Evolutionary conservation across 176 grass and related monocot species (phyloP).

Genomic region (Thinopyrum elongatum): DNA sequence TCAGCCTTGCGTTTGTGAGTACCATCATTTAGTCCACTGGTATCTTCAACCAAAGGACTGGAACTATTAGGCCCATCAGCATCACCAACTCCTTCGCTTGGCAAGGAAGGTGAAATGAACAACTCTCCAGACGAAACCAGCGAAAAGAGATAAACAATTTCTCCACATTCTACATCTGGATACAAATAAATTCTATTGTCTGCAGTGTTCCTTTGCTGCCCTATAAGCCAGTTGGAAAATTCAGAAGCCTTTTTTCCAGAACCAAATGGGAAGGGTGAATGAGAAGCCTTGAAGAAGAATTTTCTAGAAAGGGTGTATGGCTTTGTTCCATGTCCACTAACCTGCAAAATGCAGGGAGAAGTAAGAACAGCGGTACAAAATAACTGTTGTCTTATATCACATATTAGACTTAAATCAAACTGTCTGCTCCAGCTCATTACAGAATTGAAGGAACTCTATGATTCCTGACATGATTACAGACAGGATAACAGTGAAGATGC

Average conservation of each 20-base stretch:
- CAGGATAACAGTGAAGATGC: not conserved
- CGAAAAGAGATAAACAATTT: slow-evolving; percentile 71
- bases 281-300: slow-evolving; percentile 70
- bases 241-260: slow-evolving; percentile 68
- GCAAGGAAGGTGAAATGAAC: slow-evolving; percentile 64
- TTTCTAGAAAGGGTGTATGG: slow-evolving; percentile 73
- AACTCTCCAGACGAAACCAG: slow-evolving; percentile 61
- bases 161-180: slow-evolving; percentile 84
- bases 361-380: slow-evolving; percentile 1
- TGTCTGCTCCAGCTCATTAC: not conserved
- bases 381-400: not conserved
- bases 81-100: slow-evolving; percentile 82
- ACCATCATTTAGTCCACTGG: slow-evolving; percentile 7
- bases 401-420: not conserved
- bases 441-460: not conserved
- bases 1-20: slow-evolving; percentile 56
- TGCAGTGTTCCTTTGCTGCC: slow-evolving; percentile 49
- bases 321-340: slow-evolving; percentile 67
- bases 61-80: slow-evolving; percentile 59
- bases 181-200: slow-evolving; percentile 49
- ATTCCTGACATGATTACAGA: not conserved
- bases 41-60: slow-evolving; percentile 31
- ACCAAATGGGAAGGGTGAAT: slow-evolving; percentile 87
- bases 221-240: slow-evolving; percentile 66
- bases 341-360: slow-evolving; percentile 45